Evolutionary conservation across 2,329 filamentous ascomycete species (phyloP).

Genomic region (Hortaea werneckii): DNA sequence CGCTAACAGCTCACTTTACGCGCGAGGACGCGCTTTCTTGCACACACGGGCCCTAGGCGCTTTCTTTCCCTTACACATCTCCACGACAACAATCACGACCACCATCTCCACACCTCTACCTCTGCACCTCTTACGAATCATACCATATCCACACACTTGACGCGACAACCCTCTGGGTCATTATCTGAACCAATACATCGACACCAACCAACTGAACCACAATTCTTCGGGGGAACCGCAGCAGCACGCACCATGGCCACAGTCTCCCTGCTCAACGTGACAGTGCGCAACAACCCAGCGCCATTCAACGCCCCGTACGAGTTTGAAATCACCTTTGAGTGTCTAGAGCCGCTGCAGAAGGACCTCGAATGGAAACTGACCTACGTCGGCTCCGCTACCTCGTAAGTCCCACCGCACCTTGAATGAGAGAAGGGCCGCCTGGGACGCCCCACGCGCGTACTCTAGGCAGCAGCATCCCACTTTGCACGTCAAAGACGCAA

Average conservation of each 20-base stretch:
- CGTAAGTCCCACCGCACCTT: slow-evolving; percentile 48
- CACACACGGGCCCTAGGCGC: too few relatives aligned
- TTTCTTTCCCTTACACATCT: too few relatives aligned
- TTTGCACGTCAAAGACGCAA: background rate
- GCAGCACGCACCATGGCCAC: slow-evolving; percentile 62
- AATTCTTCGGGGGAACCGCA: background rate
- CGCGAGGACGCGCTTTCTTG: too few relatives aligned
- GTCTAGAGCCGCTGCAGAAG: slow-evolving; percentile 86
- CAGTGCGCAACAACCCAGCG: slow-evolving; percentile 94
- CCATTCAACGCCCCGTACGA: slow-evolving; percentile 86
- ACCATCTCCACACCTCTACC: too few relatives aligned
- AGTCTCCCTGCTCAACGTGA: slow-evolving; percentile 88
- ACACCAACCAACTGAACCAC: too few relatives aligned
- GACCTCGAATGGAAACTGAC: slow-evolving; percentile 99
- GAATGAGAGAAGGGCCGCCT: background rate
- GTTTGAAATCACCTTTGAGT: slow-evolving; percentile 98
- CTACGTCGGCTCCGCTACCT: slow-evolving; percentile 96
- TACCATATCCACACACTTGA: too few relatives aligned
- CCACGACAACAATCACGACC: too few relatives aligned
- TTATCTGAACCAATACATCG: too few relatives aligned
- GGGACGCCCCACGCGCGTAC: too few relatives aligned
- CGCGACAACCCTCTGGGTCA: too few relatives aligned
- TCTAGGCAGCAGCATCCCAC: background rate
- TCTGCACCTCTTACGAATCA: too few relatives aligned
- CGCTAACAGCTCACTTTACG: too few relatives aligned